These are phyloP conservation scores for Cyberlindnera euphorbiae DNA, from an alignment of 805 yeast species.

Conservation along the genomic window DNA sequence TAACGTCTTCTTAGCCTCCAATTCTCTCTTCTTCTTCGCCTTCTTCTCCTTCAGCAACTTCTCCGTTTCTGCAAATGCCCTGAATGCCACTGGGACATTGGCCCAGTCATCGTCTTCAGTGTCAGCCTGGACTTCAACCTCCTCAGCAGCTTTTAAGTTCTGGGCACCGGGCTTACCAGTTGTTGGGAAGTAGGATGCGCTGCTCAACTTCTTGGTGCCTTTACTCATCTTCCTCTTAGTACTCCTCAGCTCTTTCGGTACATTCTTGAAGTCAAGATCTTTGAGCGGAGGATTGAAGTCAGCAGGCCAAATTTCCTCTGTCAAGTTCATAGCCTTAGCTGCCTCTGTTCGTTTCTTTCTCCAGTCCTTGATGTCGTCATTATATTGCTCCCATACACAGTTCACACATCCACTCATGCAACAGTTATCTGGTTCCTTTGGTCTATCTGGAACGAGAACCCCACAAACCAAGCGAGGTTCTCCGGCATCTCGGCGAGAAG, in stretches of 20 bases:
- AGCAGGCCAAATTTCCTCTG: slow-evolving; percentile 55
- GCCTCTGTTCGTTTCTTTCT: slow-evolving; percentile 55
- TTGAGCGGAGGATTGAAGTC: slow-evolving; percentile 56
- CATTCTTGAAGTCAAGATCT: slow-evolving; percentile 35
- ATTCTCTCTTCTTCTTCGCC: slow-evolving; percentile 6
- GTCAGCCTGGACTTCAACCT: slow-evolving; percentile 32
- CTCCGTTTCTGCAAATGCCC: slow-evolving; percentile 83
- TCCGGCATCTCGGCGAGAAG: slow-evolving; percentile 27
- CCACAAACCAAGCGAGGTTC: slow-evolving; percentile 45
- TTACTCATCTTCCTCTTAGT: slow-evolving; percentile 23
- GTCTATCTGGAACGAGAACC: slow-evolving; percentile 73
- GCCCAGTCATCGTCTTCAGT: slow-evolving; percentile 43
- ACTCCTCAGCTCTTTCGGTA: slow-evolving; percentile 35
- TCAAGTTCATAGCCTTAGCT: slow-evolving; percentile 39
- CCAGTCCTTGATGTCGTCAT: slow-evolving; percentile 88
- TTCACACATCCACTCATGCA: slow-evolving; percentile 97
- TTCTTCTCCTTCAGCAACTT: slow-evolving; percentile 44
- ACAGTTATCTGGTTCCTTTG: slow-evolving; percentile 90
- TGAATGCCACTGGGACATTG: slow-evolving; percentile 68
- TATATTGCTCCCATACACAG: slow-evolving; percentile 93
- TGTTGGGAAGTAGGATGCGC: slow-evolving; percentile 32
- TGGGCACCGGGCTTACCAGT: slow-evolving; percentile 30
- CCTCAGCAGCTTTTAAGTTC: slow-evolving; percentile 24
- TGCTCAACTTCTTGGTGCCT: slow-evolving; percentile 21
- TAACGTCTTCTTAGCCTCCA: no score